phyloP scores from a whole-genome alignment of 805 yeast genomes.

The Candida piceae region DNA sequence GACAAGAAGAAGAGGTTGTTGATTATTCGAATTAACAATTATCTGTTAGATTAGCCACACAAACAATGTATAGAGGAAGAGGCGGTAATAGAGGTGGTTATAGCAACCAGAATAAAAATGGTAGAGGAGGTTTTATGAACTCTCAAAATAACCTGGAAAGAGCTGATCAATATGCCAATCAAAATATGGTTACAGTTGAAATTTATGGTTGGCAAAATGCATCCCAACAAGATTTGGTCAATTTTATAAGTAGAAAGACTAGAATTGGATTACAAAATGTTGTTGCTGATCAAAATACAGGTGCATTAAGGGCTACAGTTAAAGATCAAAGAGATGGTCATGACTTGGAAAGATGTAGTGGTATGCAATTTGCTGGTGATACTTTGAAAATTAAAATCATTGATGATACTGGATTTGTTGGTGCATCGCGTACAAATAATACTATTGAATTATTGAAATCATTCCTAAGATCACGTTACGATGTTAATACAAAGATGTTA shows the following conservation, averaged over 20 bases:
- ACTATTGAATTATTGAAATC: constrained; percentile 60
- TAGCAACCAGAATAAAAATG: constrained; percentile 5
- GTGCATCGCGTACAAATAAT: constrained; percentile 18
- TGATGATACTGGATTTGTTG: constrained; percentile 23
- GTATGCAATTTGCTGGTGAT: constrained; percentile 79
- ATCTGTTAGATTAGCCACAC: no score
- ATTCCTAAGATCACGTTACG: constrained; percentile 64
- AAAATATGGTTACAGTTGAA: constrained; percentile 46
- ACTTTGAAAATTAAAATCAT: constrained; percentile 47
- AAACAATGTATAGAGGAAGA: constrained; percentile 29
- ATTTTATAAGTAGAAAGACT: constrained; percentile 66
- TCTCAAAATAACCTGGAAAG: constrained; percentile 14
- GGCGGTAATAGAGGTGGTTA: constrained; percentile 25
- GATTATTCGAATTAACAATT: no score
- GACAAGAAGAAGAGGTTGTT: no score
- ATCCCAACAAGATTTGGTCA: constrained; percentile 57
- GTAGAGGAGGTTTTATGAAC: constrained; percentile 10
- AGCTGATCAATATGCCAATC: constrained; percentile 19
- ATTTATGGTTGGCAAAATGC: constrained; percentile 83
- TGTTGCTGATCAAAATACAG: constrained; percentile 42
- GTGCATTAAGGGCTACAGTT: constrained; percentile 57
- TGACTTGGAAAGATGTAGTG: constrained; percentile 55
- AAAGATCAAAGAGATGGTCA: constrained; percentile 50
- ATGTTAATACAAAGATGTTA: constrained; percentile 57
- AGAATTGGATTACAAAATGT: constrained; percentile 50